Base-by-base conservation (phyloP, 2,329 filamentous ascomycete genomes). In the Fusarium sp. region DNA sequence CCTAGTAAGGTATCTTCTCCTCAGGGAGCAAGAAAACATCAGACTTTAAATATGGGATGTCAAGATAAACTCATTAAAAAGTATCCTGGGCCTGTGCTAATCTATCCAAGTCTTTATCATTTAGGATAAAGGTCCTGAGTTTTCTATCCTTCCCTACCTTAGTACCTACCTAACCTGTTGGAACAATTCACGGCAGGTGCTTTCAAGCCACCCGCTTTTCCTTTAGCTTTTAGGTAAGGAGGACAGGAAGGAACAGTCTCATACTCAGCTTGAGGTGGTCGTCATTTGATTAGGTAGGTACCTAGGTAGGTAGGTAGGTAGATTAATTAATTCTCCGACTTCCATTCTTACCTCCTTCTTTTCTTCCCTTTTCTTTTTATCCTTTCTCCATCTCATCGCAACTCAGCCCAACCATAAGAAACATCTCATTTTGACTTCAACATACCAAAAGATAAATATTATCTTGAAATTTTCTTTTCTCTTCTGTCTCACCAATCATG, bases 121-220 rank as follows among this genome's bases (percentile, higher is more conserved):
- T n/a, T n/a, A n/a, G n/a, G n/a, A n/a, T n/a, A n/a, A n/a, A n/a
- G n/a, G n/a, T n/a, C n/a, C n/a, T n/a, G n/a, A n/a, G n/a, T n/a
- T n/a, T n/a, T n/a, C n/a, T n/a, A n/a, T n/a, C n/a, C n/a, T n/a
- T n/a, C n/a, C n/a, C n/a, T n/a, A n/a, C n/a, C n/a, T n/a, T n/a
- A n/a, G 7, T 28, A 39, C 26, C 15, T 48, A 55, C 31, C 31
- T 33, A 7, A 13, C 33, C 22, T 33, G 22, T 28, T 58, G 20
- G 24, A 51, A 66, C 38, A 44, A 51, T 50, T 53, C 53, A 67
- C 38, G 30, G 39, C 63, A 44, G 55, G n/a, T 61, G 47, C 36
- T 68, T 62, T 73, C 41, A 39, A 71, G 70, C 65, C 44, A 47
- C 70, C 57, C 53, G 53, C 70, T 73, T 71, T 59, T 45, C 24